A percentile compares a stretch with the other conserved stretches of the same genome.
Evolutionary conservation across 805 yeast species (phyloP).

Genomic region (Saccharomycopsis oosterbeekiorum): DNA sequence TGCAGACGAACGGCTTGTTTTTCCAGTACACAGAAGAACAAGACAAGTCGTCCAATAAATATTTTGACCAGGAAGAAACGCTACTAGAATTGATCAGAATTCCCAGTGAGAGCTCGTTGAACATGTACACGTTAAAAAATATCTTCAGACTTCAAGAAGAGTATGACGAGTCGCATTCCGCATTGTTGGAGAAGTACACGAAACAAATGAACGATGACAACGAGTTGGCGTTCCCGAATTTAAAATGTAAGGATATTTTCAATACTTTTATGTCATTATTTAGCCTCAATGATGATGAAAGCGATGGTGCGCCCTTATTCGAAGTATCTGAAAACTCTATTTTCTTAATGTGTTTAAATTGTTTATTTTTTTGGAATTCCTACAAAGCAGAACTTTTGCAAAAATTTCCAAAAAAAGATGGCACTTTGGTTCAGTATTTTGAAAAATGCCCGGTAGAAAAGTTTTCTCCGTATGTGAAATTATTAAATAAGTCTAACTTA

Average conservation of each 20-base stretch:
- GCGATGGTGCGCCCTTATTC: not conserved
- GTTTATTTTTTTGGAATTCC: not conserved
- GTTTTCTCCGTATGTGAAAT: not conserved
- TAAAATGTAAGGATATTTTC: not conserved
- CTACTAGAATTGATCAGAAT: not conserved
- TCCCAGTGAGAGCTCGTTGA: not conserved
- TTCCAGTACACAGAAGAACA: not conserved
- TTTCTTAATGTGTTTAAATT: not conserved
- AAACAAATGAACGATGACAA: not conserved
- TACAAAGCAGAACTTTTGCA: not conserved
- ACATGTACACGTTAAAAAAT: not conserved
- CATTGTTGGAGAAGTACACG: not conserved
- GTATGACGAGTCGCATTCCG: not conserved
- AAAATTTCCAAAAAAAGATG: not conserved
- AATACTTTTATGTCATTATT: not conserved
- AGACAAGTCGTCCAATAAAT: not conserved
- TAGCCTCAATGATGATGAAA: not conserved
- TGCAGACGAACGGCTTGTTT: not conserved
- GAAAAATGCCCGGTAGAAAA: not conserved
- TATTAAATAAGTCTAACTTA: not conserved
- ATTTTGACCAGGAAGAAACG: not conserved
- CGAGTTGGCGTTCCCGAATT: not conserved
- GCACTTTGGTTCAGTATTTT: not conserved
- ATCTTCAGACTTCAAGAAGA: not conserved
- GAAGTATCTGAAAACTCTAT: not conserved